Base-by-base conservation (phyloP, 2,329 filamentous ascomycete genomes). In the Stylonectria norvegica region DNA sequence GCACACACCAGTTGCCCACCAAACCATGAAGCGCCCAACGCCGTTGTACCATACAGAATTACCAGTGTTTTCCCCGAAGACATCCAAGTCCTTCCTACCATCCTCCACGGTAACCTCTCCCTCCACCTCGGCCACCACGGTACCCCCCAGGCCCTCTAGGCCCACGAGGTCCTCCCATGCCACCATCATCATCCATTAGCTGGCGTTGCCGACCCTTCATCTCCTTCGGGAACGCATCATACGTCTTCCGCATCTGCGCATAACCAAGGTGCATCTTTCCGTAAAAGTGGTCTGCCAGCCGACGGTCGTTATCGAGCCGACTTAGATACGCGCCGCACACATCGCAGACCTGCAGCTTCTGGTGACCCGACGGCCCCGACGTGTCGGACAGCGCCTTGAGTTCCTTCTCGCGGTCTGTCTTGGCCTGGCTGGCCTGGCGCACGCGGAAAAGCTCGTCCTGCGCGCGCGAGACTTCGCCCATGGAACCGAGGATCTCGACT, bases 261-360 rank as follows among this genome's bases (percentile, higher is more conserved):
- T 97, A 98, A 0, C 93, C 93, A 42, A 98, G 70, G 61, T 98
- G 93, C 93, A 98, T 98, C 74, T 98, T 98, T 16, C 93, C 93
- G 66, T 96, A 97, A 63, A 98, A 98, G 65, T 98, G 93, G 62
- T 98, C 93, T 15, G 93, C 93, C 60, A 98, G 66, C 20, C 93
- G 78, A 23, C 93, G 79, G 64, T 98, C 93, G 61, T 98, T 98
- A 62, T 98, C 93, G 20, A 98, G 76, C 16, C 93, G 73, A 48
- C 83, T 89, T 25, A 98, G 76, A 63, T 97, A 98, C 5, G 93
- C 93, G 48, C 93, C 93, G 65, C 93, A 98, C 1, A 97, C 93
- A 66, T 98, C 93, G 74, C 93, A 98, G 33, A 98, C 93, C 64
- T 98, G 93, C 28, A 98, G 74, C 65, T 98, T 98, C 71, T 98